Base-by-base conservation (phyloP, 257 asterid genomes). In the Solanum acaule region DNA sequence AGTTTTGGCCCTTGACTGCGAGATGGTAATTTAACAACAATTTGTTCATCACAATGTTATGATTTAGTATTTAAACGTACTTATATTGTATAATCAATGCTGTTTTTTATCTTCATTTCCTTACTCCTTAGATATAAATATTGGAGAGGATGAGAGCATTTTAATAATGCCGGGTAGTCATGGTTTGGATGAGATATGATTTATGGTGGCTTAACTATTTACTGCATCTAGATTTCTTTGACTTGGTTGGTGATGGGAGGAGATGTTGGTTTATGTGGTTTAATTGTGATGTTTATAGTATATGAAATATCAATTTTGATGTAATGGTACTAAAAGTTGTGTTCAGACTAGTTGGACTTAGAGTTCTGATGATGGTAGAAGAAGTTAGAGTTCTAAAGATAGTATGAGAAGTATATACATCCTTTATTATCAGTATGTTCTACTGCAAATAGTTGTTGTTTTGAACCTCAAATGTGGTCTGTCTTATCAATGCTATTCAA, bases 1-100 rank as follows among this genome's bases (percentile, higher is more conserved):
- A 88, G 92, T 97, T 91, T 91, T 97, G 94, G 97, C 98, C 16
- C 94, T 97, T 22, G 99, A 97, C 88, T 97, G 99, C 85, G 99
- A 97, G 92, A 97, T 97, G 99, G 99, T 95, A 94, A 23, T 92
- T 87, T 84, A 87, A 23, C 67, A 81, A 59, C 29, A 79, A 44
- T 44, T 63, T 81, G 20, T 81, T 81, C 67, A 81, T 29, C 29
- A 15, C 23, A 49, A 29, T 49, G 20, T 46, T 29, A 49, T 46
- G 65, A 2, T 27, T 52, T 10, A 29, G 68, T 84, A 42, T 25
- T 35, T 84, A 16, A 13, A 49, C 6, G 9, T 49, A 49, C 38
- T 56, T 25, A 38, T 71, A 81, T 10, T 70, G 87, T 49, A 46
- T 35, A 72, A 35, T 18, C 34, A 31, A 35, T 56, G 75, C 13